These are phyloP conservation scores for Termitomyces sp. DNA, from an alignment of 768 basidiomycete genomes.

Conservation along the genomic window DNA sequence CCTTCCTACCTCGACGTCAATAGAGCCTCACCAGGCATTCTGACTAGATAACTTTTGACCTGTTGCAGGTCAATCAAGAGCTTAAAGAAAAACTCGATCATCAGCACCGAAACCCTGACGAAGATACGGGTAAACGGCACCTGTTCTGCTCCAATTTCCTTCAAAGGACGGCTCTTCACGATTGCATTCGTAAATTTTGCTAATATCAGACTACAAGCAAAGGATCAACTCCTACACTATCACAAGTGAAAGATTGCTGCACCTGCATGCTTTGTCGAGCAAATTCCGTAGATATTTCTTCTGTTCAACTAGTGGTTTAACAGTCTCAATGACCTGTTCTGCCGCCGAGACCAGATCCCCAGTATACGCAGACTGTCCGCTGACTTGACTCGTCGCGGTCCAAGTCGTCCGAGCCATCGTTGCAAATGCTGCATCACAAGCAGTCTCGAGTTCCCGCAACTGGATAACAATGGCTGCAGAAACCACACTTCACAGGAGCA, in stretches of 20 bases:
- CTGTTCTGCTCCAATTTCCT: slow-evolving; percentile 95
- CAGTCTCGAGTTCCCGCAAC: slow-evolving; percentile 80
- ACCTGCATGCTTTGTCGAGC: slow-evolving; percentile 93
- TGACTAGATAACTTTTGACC: slow-evolving; percentile 76
- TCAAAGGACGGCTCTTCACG: slow-evolving; percentile 85
- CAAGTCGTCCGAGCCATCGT: slow-evolving; percentile 76
- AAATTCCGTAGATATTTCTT: slow-evolving; percentile 94
- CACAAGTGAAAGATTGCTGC: slow-evolving; percentile 10
- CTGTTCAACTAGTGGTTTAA: slow-evolving; percentile 83
- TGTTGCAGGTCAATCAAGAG: slow-evolving; percentile 88
- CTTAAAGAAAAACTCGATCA: slow-evolving; percentile 30
- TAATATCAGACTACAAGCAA: slow-evolving; percentile 62
- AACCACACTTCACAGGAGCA: slow-evolving; percentile 52
- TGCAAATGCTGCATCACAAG: slow-evolving; percentile 75
- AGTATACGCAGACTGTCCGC: slow-evolving; percentile 79
- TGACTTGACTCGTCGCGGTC: slow-evolving; percentile 77
- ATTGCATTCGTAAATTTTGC: slow-evolving; percentile 86
- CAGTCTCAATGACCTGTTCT: slow-evolving; percentile 70
- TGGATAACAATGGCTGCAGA: slow-evolving; percentile 78
- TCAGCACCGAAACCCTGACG: neutral
- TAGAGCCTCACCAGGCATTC: slow-evolving; percentile 73
- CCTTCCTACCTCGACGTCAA: slow-evolving; percentile 44
- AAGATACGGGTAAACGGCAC: slow-evolving; percentile 27
- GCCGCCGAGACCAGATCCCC: slow-evolving; percentile 69
- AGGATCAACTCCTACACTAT: neutral